Conservation (phyloP, 1,284 basidiomycete genomes). For the Cutaneotrichosporon daszewskae region DNA sequence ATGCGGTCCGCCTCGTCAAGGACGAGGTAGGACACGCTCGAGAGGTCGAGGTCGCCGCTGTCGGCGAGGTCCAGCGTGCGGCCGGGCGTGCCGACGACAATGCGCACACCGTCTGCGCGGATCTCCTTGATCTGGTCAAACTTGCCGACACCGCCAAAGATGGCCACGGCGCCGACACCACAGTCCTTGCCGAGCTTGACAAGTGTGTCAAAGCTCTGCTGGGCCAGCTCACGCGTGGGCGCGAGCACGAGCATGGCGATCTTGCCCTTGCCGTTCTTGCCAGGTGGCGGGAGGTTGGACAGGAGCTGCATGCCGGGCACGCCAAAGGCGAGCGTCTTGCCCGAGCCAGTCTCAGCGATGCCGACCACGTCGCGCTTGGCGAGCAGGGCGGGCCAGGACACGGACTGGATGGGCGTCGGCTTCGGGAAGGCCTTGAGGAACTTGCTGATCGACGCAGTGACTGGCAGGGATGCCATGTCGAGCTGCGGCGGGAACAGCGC, state of each 20-base stretch:
- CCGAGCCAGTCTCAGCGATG: constrained; percentile 95
- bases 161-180: constrained; percentile 71
- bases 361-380: constrained; percentile 83
- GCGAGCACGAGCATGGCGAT: constrained; percentile 81
- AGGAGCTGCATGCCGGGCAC: constrained; percentile 68
- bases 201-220: constrained; percentile 88
- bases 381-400: constrained; percentile 87
- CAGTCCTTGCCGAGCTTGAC: constrained; percentile 69
- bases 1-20: constrained; percentile 97
- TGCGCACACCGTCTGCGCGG: constrained; percentile 58
- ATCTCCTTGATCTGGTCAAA: constrained; percentile 65
- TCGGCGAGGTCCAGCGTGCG: constrained; percentile 84
- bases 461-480: constrained; percentile 63
- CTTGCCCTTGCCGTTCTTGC: constrained; percentile 38
- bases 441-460: constrained; percentile 59
- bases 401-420: constrained; percentile 93
- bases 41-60: constrained; percentile 76
- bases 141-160: constrained; percentile 91
- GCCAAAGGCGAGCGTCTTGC: constrained; percentile 95
- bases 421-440: constrained; percentile 71
- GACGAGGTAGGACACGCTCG: constrained; percentile 83
- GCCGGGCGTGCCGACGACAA: constrained; percentile 92
- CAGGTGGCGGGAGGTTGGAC: constrained; percentile 16
- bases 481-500: constrained; percentile 63
- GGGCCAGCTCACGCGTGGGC: constrained; percentile 88